A percentile compares a stretch with the other conserved stretches of the same genome.
Conservation (phyloP, 768 basidiomycete genomes). For the Rhizopogon sp. region DNA sequence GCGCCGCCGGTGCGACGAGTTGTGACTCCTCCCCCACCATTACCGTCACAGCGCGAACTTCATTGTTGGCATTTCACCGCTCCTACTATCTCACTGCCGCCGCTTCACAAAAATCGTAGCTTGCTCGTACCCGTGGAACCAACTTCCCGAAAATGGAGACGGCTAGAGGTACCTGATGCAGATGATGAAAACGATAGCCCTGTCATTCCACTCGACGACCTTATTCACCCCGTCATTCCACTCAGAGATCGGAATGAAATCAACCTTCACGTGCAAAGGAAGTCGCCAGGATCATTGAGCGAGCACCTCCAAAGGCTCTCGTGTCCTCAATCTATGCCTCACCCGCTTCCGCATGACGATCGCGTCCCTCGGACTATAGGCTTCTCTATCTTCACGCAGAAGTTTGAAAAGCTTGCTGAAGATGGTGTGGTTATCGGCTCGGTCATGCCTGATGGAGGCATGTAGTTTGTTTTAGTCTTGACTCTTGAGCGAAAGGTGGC, state of each 20-base stretch:
- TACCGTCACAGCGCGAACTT: conserved; percentile 3
- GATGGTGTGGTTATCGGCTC: conserved; percentile 10
- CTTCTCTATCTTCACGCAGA: conserved; percentile 16
- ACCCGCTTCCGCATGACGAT: conserved; percentile 12
- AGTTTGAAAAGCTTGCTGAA: conserved; percentile 17
- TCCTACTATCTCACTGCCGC: background rate
- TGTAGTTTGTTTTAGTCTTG: background rate
- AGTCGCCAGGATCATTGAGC: background rate
- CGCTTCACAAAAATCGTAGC: background rate
- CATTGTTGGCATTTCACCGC: background rate
- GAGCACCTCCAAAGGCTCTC: conserved; percentile 11
- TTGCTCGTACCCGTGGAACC: conserved; percentile 3
- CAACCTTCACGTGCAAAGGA: conserved; percentile 12
- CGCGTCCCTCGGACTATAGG: conserved; percentile 14
- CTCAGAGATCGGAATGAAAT: background rate
- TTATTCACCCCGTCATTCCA: conserved; percentile 3
- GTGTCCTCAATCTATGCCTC: conserved; percentile 15
- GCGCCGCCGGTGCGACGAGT: conserved; percentile 8
- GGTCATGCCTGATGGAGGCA: background rate
- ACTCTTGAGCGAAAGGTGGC: background rate
- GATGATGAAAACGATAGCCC: conserved; percentile 10
- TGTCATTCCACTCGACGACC: conserved; percentile 17
- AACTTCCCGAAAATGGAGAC: conserved; percentile 27
- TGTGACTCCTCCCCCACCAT: conserved; percentile 8
- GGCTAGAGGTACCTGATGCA: conserved; percentile 19